Percentiles rank a stretch among this genome's conserved stretches.
phyloP scores from a whole-genome alignment of 768 basidiomycete species.

The Amanita inopinata region DNA sequence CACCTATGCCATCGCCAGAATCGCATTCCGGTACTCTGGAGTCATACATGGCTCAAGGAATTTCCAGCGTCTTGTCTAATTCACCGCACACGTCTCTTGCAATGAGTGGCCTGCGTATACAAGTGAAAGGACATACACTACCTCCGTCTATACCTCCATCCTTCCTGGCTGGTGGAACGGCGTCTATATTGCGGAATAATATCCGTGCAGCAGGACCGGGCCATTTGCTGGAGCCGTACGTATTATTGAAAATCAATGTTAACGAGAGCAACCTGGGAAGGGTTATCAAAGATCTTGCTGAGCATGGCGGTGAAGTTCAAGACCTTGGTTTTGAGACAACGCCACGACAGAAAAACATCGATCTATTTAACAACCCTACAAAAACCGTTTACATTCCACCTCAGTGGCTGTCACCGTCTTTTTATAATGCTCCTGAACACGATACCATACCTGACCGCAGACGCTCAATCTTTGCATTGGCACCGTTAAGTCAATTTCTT shows the following conservation, averaged over 20 bases:
- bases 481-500: conserved; percentile 74
- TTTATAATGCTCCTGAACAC: conserved; percentile 17
- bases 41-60: conserved; percentile 54
- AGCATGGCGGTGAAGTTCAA: conserved; percentile 70
- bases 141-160: conserved; percentile 36
- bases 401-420: conserved; percentile 66
- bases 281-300: conserved; percentile 77
- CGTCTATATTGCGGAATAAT: conserved; percentile 51
- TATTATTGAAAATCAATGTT: conserved; percentile 58
- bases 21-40: conserved; percentile 36
- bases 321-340: conserved; percentile 47
- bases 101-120: conserved; percentile 52
- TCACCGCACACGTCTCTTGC: conserved; percentile 74
- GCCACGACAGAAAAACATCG: conserved; percentile 23
- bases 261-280: conserved; percentile 62
- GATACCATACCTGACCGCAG: conserved; percentile 30
- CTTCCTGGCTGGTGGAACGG: conserved; percentile 54
- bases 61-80: conserved; percentile 62
- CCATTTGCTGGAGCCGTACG: conserved; percentile 71
- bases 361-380: conserved; percentile 35
- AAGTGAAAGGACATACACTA: conserved; percentile 34
- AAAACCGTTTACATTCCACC: conserved; percentile 73
- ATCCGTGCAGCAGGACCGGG: conserved; percentile 59
- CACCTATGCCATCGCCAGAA: conserved; percentile 42
- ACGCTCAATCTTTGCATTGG: conserved; percentile 61